Conservation (phyloP, 2,329 filamentous ascomycete species). For the Aspergillus fumigatus region DNA sequence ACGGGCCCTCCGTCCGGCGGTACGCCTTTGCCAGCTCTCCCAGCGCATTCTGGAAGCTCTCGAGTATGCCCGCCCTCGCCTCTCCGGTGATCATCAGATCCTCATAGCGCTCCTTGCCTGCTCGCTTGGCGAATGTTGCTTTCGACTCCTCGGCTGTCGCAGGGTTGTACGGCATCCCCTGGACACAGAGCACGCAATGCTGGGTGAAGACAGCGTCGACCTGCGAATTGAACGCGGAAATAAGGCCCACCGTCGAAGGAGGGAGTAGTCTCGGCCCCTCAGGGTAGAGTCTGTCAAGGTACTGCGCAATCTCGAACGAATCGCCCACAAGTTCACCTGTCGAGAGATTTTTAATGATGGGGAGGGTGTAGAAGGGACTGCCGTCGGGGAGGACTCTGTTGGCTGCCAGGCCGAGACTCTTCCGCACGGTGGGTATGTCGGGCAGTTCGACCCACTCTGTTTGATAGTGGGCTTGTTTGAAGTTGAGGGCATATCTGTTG, state of each 20-base stretch:
- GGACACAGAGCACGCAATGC: slow-evolving; percentile 1
- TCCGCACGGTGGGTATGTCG: slow-evolving; percentile 8
- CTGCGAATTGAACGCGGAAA: slow-evolving; percentile 4
- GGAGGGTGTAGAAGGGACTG: slow-evolving; percentile 1
- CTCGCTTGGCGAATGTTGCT: slow-evolving; percentile 2
- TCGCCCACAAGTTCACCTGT: not conserved
- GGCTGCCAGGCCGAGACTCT: slow-evolving; percentile 2
- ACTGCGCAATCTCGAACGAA: slow-evolving; percentile 6
- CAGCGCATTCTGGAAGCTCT: not conserved
- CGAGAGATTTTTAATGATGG: not conserved
- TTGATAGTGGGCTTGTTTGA: slow-evolving; percentile 7
- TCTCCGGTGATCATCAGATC: not conserved
- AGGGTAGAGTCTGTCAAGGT: slow-evolving; percentile 6
- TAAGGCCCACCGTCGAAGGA: not conserved
- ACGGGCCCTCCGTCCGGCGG: not conserved
- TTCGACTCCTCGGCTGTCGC: slow-evolving; percentile 6
- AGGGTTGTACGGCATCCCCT: slow-evolving; percentile 7
- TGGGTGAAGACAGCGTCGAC: slow-evolving; percentile 9
- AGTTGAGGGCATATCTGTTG: slow-evolving; percentile 11
- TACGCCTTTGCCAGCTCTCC: not conserved
- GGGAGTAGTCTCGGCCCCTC: not conserved
- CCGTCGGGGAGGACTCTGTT: not conserved
- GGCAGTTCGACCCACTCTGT: slow-evolving; percentile 14
- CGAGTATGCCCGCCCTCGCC: not conserved
- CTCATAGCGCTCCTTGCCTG: slow-evolving; percentile 2